Base-by-base conservation (phyloP, 2,329 filamentous ascomycete species). In the Penicillium sp. region DNA sequence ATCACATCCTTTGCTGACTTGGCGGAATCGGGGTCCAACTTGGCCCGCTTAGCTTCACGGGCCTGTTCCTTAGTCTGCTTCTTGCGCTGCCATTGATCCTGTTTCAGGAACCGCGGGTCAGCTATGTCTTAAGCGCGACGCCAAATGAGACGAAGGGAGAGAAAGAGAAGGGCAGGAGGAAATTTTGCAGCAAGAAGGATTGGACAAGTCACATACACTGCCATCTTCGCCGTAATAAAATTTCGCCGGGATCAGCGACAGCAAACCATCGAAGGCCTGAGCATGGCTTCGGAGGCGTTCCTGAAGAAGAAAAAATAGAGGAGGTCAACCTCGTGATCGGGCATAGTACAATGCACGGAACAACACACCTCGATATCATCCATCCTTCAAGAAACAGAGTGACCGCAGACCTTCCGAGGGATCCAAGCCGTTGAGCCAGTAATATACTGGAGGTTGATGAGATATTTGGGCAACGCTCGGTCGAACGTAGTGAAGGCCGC, bases 1-100 rank as follows among this genome's bases (percentile, higher is more conserved):
- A 95, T 85, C 54, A 96, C 82, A 69, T 97, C 90, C 68, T 95
- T 91, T 53, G 89, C 91, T 57, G 83, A 93, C 75, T 94, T 93
- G 57, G 85, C 83, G 64, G 88, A 89, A 57, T 91, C 88, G 26
- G 93, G 90, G 63, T 97, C 88, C 35, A 97, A 78, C 73, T 95
- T 97, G 53, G 86, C 88, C 65, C 84, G 80, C 72, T 89, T 89
- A 48, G 88, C 87, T 58, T 85, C 83, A 54, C 82, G 81, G 52
- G 87, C 87, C 69, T 95, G 80, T 68, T 88, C 86, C 68, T 95
- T 95, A 44, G 88, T 91, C 73, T 97, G 90, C 76, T 97, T 97
- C 73, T 93, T 95, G 65, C 85, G 85, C 68, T 84, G 83, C 88
- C 89, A 95, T 83, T 96, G 88, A 62, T 93, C 86, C 88, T 95